These are phyloP conservation scores for Quercus suber DNA, from an alignment of 306 rosid genomes.

Conservation along the genomic window DNA sequence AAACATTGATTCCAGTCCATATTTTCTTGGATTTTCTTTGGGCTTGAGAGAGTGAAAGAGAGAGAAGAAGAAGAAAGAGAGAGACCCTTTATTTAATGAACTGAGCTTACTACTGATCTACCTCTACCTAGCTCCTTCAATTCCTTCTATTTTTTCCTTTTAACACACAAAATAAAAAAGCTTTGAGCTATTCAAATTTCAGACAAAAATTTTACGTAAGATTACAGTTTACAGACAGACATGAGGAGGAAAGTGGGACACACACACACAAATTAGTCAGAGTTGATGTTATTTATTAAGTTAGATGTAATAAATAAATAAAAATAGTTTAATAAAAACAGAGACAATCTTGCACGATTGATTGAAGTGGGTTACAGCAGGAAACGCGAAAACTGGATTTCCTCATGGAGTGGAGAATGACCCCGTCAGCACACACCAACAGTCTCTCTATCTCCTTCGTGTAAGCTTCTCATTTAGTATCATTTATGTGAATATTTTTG, in stretches of 20 bases:
- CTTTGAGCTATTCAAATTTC: too few species aligned
- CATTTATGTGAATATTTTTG: background rate
- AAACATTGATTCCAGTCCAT: conserved; percentile 48
- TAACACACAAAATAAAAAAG: background rate
- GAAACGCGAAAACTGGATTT: conserved; percentile 11
- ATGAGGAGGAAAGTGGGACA: background rate
- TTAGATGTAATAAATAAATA: background rate
- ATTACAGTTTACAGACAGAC: background rate
- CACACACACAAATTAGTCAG: background rate
- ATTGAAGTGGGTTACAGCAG: conserved; percentile 20
- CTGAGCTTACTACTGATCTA: background rate
- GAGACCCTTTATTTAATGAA: background rate
- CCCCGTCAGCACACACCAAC: background rate
- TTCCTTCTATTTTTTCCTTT: background rate
- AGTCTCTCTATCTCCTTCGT: too few species aligned
- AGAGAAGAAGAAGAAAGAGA: too few species aligned
- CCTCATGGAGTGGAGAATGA: too few species aligned
- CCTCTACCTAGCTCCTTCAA: background rate
- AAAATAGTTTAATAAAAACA: background rate
- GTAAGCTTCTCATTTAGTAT: background rate
- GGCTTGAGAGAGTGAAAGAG: background rate
- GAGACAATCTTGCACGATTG: background rate
- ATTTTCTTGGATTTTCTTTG: conserved; percentile 9
- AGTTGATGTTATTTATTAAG: too few species aligned
- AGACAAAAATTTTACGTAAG: too few species aligned